phyloP scores from a whole-genome alignment of 352 stramenopile species.

The Elongisporangium prolatum region DNA sequence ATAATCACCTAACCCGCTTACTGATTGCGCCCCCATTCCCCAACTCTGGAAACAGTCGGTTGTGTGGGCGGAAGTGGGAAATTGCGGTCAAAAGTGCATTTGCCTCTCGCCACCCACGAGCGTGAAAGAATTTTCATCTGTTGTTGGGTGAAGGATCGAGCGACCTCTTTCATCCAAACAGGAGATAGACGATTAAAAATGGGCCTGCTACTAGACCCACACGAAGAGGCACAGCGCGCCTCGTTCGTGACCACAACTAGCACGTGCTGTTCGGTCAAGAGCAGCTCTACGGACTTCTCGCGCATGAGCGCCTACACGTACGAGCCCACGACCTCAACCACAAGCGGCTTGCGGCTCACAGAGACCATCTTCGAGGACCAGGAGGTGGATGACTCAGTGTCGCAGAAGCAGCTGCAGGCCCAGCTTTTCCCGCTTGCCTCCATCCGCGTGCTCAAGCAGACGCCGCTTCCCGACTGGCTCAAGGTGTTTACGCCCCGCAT shows the following conservation, averaged over 20 bases:
- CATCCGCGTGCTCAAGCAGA: constrained; percentile 62
- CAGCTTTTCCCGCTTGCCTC: constrained; percentile 42
- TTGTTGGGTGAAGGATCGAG: background rate
- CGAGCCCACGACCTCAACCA: constrained; percentile 2
- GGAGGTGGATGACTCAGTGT: constrained; percentile 14
- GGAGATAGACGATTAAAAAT: background rate
- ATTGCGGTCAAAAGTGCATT: background rate
- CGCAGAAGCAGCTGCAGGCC: constrained; percentile 41
- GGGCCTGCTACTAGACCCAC: background rate
- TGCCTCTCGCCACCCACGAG: background rate
- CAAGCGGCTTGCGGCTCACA: constrained; percentile 20
- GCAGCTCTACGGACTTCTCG: constrained; percentile 9
- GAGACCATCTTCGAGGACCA: constrained; percentile 33
- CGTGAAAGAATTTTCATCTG: background rate
- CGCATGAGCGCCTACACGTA: constrained; percentile 8
- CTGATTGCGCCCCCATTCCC: background rate
- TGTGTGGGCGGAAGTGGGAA: background rate
- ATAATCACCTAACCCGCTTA: background rate
- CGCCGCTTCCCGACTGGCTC: constrained; percentile 64
- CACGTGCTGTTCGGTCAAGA: constrained; percentile 41
- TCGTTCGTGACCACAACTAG: constrained; percentile 43
- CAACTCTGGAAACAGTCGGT: background rate
- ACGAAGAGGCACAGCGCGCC: constrained; percentile 11
- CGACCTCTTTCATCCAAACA: background rate
- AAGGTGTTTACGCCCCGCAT: constrained; percentile 70